phyloP scores from a whole-genome alignment of 495 filamentous ascomycete genomes.

The Aspergillus carlsbadensis region DNA sequence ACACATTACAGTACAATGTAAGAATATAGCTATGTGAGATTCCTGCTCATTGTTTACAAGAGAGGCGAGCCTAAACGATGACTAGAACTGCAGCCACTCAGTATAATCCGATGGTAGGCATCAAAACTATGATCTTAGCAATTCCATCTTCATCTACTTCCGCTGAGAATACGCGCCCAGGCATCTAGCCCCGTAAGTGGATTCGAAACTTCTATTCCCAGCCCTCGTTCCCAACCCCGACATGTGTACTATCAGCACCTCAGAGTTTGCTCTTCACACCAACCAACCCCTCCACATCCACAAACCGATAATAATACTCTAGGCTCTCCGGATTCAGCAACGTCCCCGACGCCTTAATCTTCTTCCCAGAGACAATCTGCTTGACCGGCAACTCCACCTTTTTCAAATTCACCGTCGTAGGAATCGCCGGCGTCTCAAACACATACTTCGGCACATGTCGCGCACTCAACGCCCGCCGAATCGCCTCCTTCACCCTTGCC shows the following conservation, averaged over 20 bases:
- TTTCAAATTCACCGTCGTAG: constrained; percentile 79
- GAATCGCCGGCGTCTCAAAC: constrained; percentile 78
- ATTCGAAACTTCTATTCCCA: too few species aligned
- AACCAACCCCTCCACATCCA: constrained; percentile 66
- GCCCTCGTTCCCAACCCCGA: too few species aligned
- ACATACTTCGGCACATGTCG: constrained; percentile 76
- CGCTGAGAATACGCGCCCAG: too few species aligned
- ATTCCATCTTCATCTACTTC: too few species aligned
- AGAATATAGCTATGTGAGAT: too few species aligned
- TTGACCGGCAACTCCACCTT: constrained; percentile 86
- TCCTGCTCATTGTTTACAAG: too few species aligned
- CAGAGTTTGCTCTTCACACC: constrained; percentile 18
- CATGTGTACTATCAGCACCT: too few species aligned
- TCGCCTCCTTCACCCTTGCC: constrained; percentile 57
- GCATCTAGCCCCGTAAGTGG: too few species aligned
- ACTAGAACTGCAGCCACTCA: too few species aligned
- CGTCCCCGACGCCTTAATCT: constrained; percentile 73
- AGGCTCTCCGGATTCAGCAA: constrained; percentile 72
- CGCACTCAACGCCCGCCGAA: constrained; percentile 61
- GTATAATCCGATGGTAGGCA: too few species aligned
- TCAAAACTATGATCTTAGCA: too few species aligned
- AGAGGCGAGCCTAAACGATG: too few species aligned
- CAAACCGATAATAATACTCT: constrained; percentile 79
- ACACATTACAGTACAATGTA: background rate
- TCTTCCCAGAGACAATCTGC: constrained; percentile 75